Evolutionary conservation across 306 rosid species (phyloP).

Genomic region (Ammopiptanthus mongolicus): DNA sequence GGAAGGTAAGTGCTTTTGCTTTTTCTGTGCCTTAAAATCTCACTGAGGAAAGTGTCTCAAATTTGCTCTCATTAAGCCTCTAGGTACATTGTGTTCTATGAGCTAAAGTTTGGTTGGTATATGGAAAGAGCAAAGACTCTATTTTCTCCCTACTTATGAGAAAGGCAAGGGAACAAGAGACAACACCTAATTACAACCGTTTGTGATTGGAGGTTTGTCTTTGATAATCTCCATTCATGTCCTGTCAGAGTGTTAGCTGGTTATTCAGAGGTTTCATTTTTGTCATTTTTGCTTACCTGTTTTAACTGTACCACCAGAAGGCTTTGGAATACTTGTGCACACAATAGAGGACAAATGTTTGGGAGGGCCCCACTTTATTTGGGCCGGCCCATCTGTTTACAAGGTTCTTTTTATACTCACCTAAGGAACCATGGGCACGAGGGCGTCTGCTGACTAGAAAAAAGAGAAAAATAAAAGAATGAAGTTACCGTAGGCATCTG

Average conservation of each 20-base stretch:
- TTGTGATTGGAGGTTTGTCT: slow-evolving; percentile 41
- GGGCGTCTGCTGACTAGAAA: not conserved
- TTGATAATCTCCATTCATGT: slow-evolving; percentile 32
- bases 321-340: slow-evolving; percentile 9
- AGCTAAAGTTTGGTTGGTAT: slow-evolving; percentile 18
- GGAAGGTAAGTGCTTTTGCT: not conserved
- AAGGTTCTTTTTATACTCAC: slow-evolving; percentile 20
- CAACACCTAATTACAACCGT: slow-evolving; percentile 23
- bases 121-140: slow-evolving; percentile 39
- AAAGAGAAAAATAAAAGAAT: not conserved
- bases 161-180: slow-evolving; percentile 15
- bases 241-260: slow-evolving; percentile 45
- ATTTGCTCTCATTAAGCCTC: slow-evolving; percentile 11
- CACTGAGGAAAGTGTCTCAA: not conserved
- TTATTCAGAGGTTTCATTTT: slow-evolving; percentile 34
- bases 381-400: slow-evolving; percentile 71
- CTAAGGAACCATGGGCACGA: not conserved
- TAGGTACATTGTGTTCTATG: not conserved
- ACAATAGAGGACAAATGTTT: slow-evolving; percentile 12
- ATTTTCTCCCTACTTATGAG: slow-evolving; percentile 33
- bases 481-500: not conserved
- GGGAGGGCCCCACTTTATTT: slow-evolving; percentile 31
- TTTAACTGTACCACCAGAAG: slow-evolving; percentile 23
- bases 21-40: not conserved
- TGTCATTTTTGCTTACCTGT: slow-evolving; percentile 30